Base-by-base conservation (phyloP, 106 monocot genomes). In the Dendrobium catenatum region DNA sequence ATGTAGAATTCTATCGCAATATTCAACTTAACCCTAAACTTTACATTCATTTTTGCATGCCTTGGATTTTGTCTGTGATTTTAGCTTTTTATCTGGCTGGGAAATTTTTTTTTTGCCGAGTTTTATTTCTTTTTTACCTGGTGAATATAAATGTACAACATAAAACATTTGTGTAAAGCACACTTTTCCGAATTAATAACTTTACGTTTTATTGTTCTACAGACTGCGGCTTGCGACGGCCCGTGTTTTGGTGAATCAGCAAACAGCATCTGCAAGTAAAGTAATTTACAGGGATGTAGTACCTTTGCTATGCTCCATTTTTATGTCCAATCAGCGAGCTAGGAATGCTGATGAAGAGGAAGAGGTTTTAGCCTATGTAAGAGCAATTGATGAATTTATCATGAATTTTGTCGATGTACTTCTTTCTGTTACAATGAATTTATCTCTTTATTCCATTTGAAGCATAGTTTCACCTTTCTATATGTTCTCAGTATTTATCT, bases 211-310 rank as follows among this genome's bases (percentile, higher is more conserved):
- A 27, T 61, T 61, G 3, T 70, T 43, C 33, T 85, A 51, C 86
- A 93, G 93, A 80, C 86, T 86, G 55, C 85, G 83, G 77, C 93
- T 93, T 88, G 90, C 80, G 16, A 88, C 86, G 76, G 85, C 90
- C 5, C 86, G 83, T 41, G 72, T 90, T 82, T 56, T 76, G 73
- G 81, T 86, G 61, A 79, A 68, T 4, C 79, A 19, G 20, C 73
- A 80, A 55, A 85, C 81, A 75, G 81, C 16, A 80, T 75, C 68
- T 49, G 85, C 77, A 86, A 73, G 68, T 6, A 74, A 64, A 58
- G 81, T 78, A 56, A 70, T 9, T 42, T 78, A 78, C 11, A 90
- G 47, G 64, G 93, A 90, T 85, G 87, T 87, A 42, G 88, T 90
- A 79, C 81, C 88, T 85, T 85, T 93, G 47, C 75, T 90, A 61